Base-by-base conservation (phyloP, 2,329 filamentous ascomycete species). In the Apiospora marii region DNA sequence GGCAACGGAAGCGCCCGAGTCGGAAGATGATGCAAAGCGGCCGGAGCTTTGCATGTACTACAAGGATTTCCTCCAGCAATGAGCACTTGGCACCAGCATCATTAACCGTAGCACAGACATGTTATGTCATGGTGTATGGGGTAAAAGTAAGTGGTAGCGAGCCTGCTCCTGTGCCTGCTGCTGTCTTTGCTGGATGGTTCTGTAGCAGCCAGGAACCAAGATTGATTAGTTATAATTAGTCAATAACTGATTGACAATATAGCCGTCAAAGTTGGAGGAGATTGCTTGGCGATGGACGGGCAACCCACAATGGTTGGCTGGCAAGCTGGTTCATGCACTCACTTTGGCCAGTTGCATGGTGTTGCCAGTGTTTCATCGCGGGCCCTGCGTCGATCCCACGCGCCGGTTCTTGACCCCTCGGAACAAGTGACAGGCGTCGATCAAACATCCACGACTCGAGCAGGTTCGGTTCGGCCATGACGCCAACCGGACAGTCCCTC, bases 21-120 rank as follows among this genome's bases (percentile, higher is more conserved):
- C 10, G 7, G 68, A 70, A 4, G n/a, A 68, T 6, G 72, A 73
- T 19, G 34, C 44, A 13, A 51, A 51, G 10, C 51, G 70, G 6
- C 70, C 70, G 37, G 73, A 78, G 71, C 53, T 80, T 22, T 73
- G 74, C 67, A 78, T 79, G 78, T 74, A 75, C 73, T 78, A 76
- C 37, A n/a, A 41, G 30, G 19, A n/a, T n/a, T 13, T 24, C 34
- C 34, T 64, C 10, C 16, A 41, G 37, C 37, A 41, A 41, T 37
- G 5, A 41, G 37, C 37, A 41, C 10, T 10, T 30, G 4, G 27
- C 37, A 4, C 27, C 16, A 30, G 27, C 16, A 53, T 13, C 49
- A 53, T 5, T n/a, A 53, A 24, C 10, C n/a, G n/a, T 22, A 49
- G 46, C 46, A 49, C 19, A 7, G 46, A 10, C 7, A 41, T 41